Conservation (phyloP, 1,284 basidiomycete genomes). For the Agroathelia rolfsii region DNA sequence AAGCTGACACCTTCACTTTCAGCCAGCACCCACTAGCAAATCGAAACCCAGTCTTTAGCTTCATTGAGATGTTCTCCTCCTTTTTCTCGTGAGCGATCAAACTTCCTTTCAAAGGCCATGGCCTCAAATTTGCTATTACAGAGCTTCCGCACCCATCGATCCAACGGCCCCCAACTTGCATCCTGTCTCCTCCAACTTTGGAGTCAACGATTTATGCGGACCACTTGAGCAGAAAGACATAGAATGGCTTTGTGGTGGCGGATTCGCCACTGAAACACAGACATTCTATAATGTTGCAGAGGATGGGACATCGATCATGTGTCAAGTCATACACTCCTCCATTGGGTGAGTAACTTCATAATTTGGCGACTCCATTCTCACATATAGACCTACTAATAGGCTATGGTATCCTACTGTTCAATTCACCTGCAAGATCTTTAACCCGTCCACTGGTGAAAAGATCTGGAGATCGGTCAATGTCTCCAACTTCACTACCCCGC, state of each 20-base stretch:
- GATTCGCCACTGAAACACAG: conserved; percentile 92
- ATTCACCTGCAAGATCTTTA: conserved; percentile 87
- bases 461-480: conserved; percentile 91
- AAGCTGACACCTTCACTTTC: too few relatives aligned
- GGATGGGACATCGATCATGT: conserved; percentile 79
- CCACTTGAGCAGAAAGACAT: conserved; percentile 65
- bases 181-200: conserved; percentile 53
- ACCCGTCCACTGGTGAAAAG: conserved; percentile 69
- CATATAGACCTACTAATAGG: conserved; percentile 30
- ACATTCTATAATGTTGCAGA: conserved; percentile 78
- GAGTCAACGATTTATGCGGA: conserved; percentile 53
- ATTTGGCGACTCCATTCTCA: conserved; percentile 1
- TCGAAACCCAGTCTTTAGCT: too few relatives aligned
- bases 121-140: conserved; percentile 17
- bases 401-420: conserved; percentile 93
- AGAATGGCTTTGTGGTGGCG: conserved; percentile 77
- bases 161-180: conserved; percentile 68
- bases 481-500: conserved; percentile 71
- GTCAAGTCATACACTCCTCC: conserved; percentile 91
- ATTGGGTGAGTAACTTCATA: conserved; percentile 66
- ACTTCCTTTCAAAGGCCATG: background rate
- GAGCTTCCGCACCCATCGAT: conserved; percentile 44
- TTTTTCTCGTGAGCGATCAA: conserved; percentile 54
- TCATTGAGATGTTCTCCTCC: conserved; percentile 74
- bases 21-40: too few relatives aligned